Conservation (phyloP, 768 basidiomycete species). For the Podaxis mareebaensis region DNA sequence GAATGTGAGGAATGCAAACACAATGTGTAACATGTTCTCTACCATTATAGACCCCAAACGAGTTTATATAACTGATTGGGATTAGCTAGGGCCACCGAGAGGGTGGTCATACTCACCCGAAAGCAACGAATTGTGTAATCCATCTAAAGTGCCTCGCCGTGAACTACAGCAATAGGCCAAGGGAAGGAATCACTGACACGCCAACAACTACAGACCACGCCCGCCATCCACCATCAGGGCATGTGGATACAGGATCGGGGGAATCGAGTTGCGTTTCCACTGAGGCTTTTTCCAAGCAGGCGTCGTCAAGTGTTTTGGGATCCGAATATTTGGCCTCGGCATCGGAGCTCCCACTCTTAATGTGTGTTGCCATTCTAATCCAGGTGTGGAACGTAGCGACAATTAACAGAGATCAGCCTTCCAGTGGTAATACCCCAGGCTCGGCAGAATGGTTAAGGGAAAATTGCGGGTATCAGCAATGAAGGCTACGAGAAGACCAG, state of each 20-base stretch:
- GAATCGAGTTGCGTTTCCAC: not conserved
- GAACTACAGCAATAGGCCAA: not conserved
- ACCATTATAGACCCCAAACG: slow-evolving; percentile 38
- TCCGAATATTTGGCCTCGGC: not conserved
- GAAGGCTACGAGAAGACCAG: no score
- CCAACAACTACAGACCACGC: slow-evolving; percentile 47
- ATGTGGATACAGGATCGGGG: slow-evolving; percentile 1
- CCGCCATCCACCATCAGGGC: slow-evolving; percentile 40
- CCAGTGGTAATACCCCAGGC: no score
- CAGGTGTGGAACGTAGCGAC: no score
- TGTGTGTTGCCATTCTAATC: no score
- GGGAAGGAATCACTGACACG: slow-evolving; percentile 31
- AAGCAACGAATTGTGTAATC: slow-evolving; percentile 42
- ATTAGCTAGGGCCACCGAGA: not conserved
- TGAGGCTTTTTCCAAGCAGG: not conserved
- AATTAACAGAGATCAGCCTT: no score
- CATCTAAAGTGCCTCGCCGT: slow-evolving; percentile 27
- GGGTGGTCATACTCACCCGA: slow-evolving; percentile 32
- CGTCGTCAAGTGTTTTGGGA: not conserved
- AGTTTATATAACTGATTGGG: slow-evolving; percentile 33
- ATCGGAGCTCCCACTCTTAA: no score
- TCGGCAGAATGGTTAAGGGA: no score
- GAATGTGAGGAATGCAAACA: slow-evolving; percentile 22
- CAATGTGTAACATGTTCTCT: slow-evolving; percentile 17
- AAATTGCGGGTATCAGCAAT: no score